Base-by-base conservation (phyloP, 305 asterid genomes). In the Euphrasia arctica region DNA sequence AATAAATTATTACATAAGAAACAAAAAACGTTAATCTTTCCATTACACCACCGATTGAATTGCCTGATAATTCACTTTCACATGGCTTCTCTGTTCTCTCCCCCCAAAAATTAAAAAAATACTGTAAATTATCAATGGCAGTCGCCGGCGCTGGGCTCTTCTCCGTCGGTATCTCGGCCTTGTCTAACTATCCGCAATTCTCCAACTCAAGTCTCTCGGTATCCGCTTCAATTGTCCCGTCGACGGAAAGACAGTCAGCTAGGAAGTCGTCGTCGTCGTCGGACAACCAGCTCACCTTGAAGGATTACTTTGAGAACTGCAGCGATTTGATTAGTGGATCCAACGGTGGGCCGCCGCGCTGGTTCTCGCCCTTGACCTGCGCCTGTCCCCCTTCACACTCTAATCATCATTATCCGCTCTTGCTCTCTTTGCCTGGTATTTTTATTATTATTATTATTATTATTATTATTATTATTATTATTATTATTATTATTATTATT, bases 311-410 rank as follows among this genome's bases (percentile, higher is more conserved):
- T 22, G 78, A 76, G 47, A 78, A 71, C 58, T 74, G 86, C 25
- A 25, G 27, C 6, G 79, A 80, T 49, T 45, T 87, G 73, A 49
- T 79, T 64, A 60, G 70, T 39, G 58, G 75, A 67, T 75, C 79
- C 47, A 85, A 83, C 67, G 80, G 84, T 6, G 95, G 94, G 15
- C 90, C 84, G 60, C 92, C 95, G 18, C 86, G 92, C 60, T 90
- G 97, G 95, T 87, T 90, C 66, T 76, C 87, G n/a, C 95, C 90
- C 0, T 64, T 89, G 75, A 85, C 75, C 15, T 76, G 80, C 69
- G 22, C 22, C 22, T 18, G 22, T 18, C 22, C 22, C 22, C 75
- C 72, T 11, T 22, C 77, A 60, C 80, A 67, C 41, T 8, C 60
- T 5, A 47, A 63, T 41, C 58, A 74, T 66, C 22, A 18, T 18